Evolutionary conservation across 306 rosid genomes (phyloP), one percentile per base, ranked within the genome.

Genomic region (Hylodesmum podocarpum): DNA sequence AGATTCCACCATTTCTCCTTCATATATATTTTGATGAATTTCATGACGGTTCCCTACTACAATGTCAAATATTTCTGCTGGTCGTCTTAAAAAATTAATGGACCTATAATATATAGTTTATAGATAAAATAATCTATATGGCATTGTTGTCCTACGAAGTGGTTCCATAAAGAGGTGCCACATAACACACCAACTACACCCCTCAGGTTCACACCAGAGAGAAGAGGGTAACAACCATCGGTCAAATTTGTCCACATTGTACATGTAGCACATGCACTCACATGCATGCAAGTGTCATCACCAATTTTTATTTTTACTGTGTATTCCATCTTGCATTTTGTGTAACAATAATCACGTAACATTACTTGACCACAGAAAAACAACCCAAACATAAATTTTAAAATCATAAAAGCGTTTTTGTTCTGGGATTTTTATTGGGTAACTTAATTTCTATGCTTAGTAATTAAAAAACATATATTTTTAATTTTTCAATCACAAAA

Each of bases 171-270:
- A 71, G 58, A 29, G 16, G 73, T 65, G 61, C 51, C 74, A 51
- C 31, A 76, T 75, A 39, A 58, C 28, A 10, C 63, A 70, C 50
- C 66, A 57, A 73, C 16, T 43, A 53, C 9, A 36, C 47, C 34
- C 0, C 54, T 36, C 12, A 66, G 66, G 25, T 70, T 75, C 65
- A 63, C 81, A 62, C 72, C 14, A 37, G 15, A 46, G 39, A 76
- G 21, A 62, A 66, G 43, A 78, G 57, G 16, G 61, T 11, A 80
- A 49, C 64, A 80, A 49, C 64, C 16, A 25, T 70, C 21, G 57
- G 50, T 77, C 85, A 81, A 77, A 58, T 73, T 50, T 84, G 80
- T 84, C 75, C 79, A 50, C 33, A 58, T 7, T 39, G 22, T 24
- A 15, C 37, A 66, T 40, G 58, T 13, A 61, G 44, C 50, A 80